These are phyloP conservation scores for Poronia punctata DNA, from an alignment of 495 filamentous ascomycete species.

Conservation along the genomic window DNA sequence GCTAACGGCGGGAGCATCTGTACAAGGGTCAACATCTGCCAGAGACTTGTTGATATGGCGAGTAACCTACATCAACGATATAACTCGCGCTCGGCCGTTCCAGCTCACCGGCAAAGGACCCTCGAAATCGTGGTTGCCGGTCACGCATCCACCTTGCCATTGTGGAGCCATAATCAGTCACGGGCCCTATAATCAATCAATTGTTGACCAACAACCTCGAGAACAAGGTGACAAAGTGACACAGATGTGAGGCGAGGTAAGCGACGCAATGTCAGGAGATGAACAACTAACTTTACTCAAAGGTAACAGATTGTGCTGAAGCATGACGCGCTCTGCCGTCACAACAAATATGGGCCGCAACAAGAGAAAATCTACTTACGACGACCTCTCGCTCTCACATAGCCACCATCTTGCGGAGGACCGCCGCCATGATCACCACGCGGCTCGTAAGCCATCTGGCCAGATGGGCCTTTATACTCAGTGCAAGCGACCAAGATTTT, in stretches of 20 bases:
- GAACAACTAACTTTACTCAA: too few species aligned
- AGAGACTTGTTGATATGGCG: not conserved
- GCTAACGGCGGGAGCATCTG: conserved; percentile 86
- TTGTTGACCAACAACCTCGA: conserved; percentile 18
- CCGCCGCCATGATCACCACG: conserved; percentile 34
- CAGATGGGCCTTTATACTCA: conserved; percentile 8
- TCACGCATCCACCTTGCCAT: conserved; percentile 90
- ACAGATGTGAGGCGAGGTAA: not conserved
- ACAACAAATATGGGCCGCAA: not conserved
- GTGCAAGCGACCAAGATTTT: not conserved
- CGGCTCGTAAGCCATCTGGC: conserved; percentile 38
- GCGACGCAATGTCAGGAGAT: too few species aligned
- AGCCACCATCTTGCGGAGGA: conserved; percentile 33
- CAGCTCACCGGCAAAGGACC: conserved; percentile 57
- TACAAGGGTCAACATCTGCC: conserved; percentile 4
- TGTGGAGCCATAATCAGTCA: conserved; percentile 93
- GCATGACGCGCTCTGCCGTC: not conserved
- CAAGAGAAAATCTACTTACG: conserved; percentile 29
- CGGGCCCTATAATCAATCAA: conserved; percentile 50
- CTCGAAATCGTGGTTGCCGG: conserved; percentile 68
- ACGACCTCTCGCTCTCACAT: conserved; percentile 35
- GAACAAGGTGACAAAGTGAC: not conserved
- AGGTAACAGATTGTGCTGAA: not conserved
- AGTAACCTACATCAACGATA: conserved; percentile 69
- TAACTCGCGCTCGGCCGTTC: conserved; percentile 85